phyloP scores from a whole-genome alignment of 129 eudicot species.

The Apium graveolens region DNA sequence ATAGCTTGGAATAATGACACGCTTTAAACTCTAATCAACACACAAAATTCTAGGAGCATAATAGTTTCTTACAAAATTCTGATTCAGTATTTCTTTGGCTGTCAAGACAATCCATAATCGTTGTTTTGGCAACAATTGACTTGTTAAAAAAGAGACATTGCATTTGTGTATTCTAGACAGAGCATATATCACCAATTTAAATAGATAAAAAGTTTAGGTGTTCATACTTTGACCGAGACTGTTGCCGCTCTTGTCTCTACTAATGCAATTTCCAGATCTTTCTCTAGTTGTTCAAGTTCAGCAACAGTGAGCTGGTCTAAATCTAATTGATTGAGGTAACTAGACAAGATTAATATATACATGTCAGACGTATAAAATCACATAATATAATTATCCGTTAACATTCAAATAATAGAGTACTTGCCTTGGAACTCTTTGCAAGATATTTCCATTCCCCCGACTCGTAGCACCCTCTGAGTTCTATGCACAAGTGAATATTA shows the following conservation, averaged over 20 bases:
- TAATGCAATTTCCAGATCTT: not conserved
- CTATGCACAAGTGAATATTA: not conserved
- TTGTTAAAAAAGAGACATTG: not conserved
- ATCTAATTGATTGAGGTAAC: not conserved
- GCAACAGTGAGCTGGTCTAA: not conserved
- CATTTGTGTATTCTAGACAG: not conserved
- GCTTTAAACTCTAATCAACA: not conserved
- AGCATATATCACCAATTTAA: not conserved
- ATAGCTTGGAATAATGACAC: not conserved
- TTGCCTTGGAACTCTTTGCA: constrained; percentile 40
- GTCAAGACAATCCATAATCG: not conserved
- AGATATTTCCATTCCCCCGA: constrained; percentile 30
- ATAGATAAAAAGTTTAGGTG: not conserved
- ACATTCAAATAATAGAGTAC: not conserved
- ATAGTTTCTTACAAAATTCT: not conserved
- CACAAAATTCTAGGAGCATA: not conserved
- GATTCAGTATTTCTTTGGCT: not conserved
- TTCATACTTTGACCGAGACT: not conserved
- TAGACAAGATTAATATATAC: not conserved
- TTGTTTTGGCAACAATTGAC: not conserved
- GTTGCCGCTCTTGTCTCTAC: not conserved
- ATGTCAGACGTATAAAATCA: not conserved
- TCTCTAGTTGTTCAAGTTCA: not conserved
- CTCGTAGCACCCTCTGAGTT: constrained; percentile 11
- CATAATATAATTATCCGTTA: not conserved